Percentiles rank a stretch among this genome's conserved stretches.
Conservation (phyloP, 352 stramenopile genomes). For the Elongisporangium undulatum region DNA sequence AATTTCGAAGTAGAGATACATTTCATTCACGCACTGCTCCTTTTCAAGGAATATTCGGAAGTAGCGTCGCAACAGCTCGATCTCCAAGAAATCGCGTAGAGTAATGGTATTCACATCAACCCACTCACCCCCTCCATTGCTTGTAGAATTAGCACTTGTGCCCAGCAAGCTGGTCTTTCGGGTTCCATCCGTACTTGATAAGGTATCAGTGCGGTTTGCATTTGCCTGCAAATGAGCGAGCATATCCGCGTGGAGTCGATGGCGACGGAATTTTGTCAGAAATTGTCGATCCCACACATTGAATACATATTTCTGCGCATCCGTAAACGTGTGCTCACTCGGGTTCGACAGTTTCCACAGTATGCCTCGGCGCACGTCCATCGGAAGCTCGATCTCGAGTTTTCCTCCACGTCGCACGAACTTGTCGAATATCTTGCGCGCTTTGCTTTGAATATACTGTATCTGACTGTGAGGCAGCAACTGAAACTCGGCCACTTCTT, state of each 20-base stretch:
- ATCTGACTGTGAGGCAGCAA: constrained; percentile 56
- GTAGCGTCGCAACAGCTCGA: constrained; percentile 47
- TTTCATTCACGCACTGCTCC: constrained; percentile 62
- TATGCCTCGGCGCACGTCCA: constrained; percentile 59
- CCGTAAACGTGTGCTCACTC: constrained; percentile 54
- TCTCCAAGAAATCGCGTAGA: constrained; percentile 55
- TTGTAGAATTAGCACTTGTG: neutral
- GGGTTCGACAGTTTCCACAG: constrained; percentile 55
- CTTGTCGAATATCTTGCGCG: constrained; percentile 66
- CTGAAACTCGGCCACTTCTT: constrained; percentile 72
- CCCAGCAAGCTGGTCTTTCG: neutral
- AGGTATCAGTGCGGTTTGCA: neutral
- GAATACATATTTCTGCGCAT: constrained; percentile 52
- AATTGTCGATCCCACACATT: constrained; percentile 47
- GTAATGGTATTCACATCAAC: constrained; percentile 45
- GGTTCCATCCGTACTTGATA: constrained; percentile 6
- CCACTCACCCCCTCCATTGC: constrained; percentile 13
- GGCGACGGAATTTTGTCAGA: constrained; percentile 34
- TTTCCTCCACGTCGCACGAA: constrained; percentile 58
- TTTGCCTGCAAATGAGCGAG: constrained; percentile 14
- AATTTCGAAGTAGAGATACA: constrained; percentile 78
- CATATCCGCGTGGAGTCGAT: constrained; percentile 41
- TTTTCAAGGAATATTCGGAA: constrained; percentile 72
- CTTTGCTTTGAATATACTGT: constrained; percentile 71
- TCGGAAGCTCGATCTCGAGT: constrained; percentile 54